Percentiles rank a stretch among this genome's conserved stretches.
Conservation (phyloP, 176 grass and related monocot species). For the Musa acuminata region DNA sequence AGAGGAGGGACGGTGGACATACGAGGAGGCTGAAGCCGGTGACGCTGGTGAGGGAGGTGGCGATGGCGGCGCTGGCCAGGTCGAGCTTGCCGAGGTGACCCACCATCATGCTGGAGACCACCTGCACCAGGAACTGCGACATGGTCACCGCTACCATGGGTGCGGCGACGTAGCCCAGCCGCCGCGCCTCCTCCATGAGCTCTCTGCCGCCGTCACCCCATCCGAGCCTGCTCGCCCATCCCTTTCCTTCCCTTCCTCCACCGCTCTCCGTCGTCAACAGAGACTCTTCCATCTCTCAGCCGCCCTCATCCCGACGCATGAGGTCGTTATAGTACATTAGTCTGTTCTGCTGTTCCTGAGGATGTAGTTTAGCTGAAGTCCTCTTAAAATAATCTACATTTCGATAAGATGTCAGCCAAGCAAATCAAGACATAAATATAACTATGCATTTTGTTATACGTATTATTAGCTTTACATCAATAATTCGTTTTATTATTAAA, state of each 20-base stretch:
- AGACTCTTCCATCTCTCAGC: neutral
- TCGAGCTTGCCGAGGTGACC: constrained; percentile 77
- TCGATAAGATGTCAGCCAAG: too few relatives aligned
- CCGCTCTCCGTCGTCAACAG: neutral
- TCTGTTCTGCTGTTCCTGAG: too few relatives aligned
- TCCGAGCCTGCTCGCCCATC: neutral
- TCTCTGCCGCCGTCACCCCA: neutral
- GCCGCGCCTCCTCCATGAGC: constrained; percentile 23
- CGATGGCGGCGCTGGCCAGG: constrained; percentile 68
- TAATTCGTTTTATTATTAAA: too few relatives aligned
- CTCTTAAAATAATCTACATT: too few relatives aligned
- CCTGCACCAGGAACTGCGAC: constrained; percentile 61
- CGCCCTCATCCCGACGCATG: too few relatives aligned
- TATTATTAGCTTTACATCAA: too few relatives aligned
- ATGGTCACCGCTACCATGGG: constrained; percentile 50
- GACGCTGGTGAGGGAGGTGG: constrained; percentile 65
- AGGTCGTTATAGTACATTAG: too few relatives aligned
- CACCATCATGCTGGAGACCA: constrained; percentile 87
- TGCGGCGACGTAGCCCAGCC: constrained; percentile 34
- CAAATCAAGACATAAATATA: too few relatives aligned
- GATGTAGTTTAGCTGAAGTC: too few relatives aligned
- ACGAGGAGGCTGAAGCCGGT: constrained; percentile 96
- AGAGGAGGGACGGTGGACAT: constrained; percentile 3
- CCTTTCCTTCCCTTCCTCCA: neutral
- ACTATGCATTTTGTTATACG: too few relatives aligned